phyloP scores from a whole-genome alignment of 129 eudicot species.

The Flaveria sonorensis region DNA sequence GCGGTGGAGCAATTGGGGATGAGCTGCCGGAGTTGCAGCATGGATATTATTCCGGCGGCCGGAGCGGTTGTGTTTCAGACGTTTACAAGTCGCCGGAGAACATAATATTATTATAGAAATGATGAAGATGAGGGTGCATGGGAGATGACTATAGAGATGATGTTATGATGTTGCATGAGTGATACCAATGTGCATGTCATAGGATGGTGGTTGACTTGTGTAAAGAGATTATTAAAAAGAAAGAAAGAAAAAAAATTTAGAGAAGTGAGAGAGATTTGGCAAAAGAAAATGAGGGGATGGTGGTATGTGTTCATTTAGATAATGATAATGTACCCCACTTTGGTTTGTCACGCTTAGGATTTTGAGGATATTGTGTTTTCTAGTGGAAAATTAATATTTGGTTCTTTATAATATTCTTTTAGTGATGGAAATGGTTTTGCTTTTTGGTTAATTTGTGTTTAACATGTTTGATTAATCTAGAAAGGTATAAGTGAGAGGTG shows the following conservation, averaged over 20 bases:
- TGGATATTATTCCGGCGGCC: slow-evolving; percentile 68
- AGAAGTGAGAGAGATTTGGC: slow-evolving; percentile 24
- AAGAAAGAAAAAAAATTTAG: slow-evolving; percentile 6
- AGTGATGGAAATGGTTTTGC: slow-evolving; percentile 2
- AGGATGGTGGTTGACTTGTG: slow-evolving; percentile 54
- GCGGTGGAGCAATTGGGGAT: slow-evolving; percentile 61
- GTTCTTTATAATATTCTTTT: slow-evolving; percentile 35
- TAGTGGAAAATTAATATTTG: slow-evolving; percentile 28
- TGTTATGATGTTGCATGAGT: slow-evolving; percentile 41
- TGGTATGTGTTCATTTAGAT: slow-evolving; percentile 33
- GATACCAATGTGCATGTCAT: slow-evolving; percentile 45
- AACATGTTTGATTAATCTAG: not conserved
- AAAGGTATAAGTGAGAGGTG: no score
- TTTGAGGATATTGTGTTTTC: slow-evolving; percentile 50
- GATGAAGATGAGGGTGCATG: slow-evolving; percentile 7
- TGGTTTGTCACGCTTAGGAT: slow-evolving; percentile 69
- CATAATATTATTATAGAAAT: slow-evolving; percentile 17
- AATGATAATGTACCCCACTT: slow-evolving; percentile 72
- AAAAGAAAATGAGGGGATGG: slow-evolving; percentile 22
- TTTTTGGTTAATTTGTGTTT: not conserved
- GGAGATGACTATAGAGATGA: slow-evolving; percentile 43
- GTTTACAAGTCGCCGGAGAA: slow-evolving; percentile 57
- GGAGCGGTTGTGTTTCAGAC: slow-evolving; percentile 69
- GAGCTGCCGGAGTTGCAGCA: slow-evolving; percentile 61
- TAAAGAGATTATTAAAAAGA: slow-evolving; percentile 23